Percentiles rank a stretch among this genome's conserved stretches.
These are phyloP conservation scores for Sarcodon sp. DNA, from an alignment of 768 basidiomycete species.

Conservation along the genomic window DNA sequence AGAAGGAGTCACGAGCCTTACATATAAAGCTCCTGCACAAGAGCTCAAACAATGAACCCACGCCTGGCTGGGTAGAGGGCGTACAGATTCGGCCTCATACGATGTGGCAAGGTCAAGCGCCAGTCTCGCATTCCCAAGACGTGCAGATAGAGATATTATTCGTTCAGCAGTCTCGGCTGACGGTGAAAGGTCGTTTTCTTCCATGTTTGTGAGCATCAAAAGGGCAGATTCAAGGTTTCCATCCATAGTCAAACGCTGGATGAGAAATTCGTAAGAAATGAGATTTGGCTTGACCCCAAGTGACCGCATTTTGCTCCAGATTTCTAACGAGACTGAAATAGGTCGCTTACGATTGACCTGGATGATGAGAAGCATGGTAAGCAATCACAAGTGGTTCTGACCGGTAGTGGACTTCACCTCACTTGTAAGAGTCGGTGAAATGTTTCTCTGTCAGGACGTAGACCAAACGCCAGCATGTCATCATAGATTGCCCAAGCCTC, in stretches of 20 bases:
- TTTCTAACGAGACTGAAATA: slow-evolving; percentile 20
- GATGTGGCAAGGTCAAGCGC: slow-evolving; percentile 58
- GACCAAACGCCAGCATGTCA: slow-evolving; percentile 44
- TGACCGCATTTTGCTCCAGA: slow-evolving; percentile 39
- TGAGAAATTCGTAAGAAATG: slow-evolving; percentile 38
- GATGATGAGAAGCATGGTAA: slow-evolving; percentile 6
- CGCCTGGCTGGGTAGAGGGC: slow-evolving; percentile 34
- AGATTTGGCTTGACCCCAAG: slow-evolving; percentile 35
- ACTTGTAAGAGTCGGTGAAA: slow-evolving; percentile 55
- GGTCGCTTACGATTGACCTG: slow-evolving; percentile 32
- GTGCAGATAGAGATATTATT: slow-evolving; percentile 41
- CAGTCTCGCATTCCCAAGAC: slow-evolving; percentile 42
- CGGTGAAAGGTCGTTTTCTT: slow-evolving; percentile 33
- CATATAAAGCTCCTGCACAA: slow-evolving; percentile 54
- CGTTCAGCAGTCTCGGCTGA: slow-evolving; percentile 33
- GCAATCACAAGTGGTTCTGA: background rate
- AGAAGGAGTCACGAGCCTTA: slow-evolving; percentile 23
- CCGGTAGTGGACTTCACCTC: slow-evolving; percentile 7
- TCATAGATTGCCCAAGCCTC: slow-evolving; percentile 57
- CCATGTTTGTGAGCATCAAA: slow-evolving; percentile 48
- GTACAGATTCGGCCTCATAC: slow-evolving; percentile 43
- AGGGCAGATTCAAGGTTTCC: slow-evolving; percentile 57
- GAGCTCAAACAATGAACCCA: slow-evolving; percentile 62
- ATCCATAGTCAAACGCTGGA: slow-evolving; percentile 29
- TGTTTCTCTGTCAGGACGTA: slow-evolving; percentile 35